Base-by-base conservation (phyloP, 208 protist species). In the Lotmaria passim region DNA sequence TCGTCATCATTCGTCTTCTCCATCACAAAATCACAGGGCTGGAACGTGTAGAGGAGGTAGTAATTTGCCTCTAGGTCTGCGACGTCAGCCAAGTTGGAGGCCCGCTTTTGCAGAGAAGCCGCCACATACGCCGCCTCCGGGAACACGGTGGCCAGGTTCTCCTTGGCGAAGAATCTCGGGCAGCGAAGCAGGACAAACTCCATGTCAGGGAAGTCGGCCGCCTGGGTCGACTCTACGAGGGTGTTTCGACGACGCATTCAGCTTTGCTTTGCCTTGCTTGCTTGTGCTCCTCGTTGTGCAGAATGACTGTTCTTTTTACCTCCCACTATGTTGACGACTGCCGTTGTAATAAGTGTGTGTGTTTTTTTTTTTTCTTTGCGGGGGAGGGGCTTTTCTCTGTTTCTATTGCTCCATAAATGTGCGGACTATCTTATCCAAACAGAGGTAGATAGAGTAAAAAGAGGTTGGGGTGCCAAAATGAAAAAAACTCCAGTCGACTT, bases 31-130 rank as follows among this genome's bases (percentile, higher is more conserved):
- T 70, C 57, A 33, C 59, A 70, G 19, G 73, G 31, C 63, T 87
- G 82, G 50, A 87, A 87, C 41, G 75, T 84, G 59, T 72, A 79
- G 43, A 87, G 61, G 7, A 76, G 50, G 65, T 75, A 87, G 39
- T 73, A 66, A 30, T 46, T 41, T 0, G 56, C 52, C 31, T 57
- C 53, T n/a, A 56, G 60, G 47, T 66, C 47, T 6, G 58, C 41
- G 24, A 26, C 5, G 43, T 41, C 44, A 21, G 48, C 30, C 0
- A n/a, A 12, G 26, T n/a, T 3, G 14, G 55, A 44, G 6, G 34
- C 19, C 2, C 43, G 24, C 19, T 28, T 24, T 15, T 30, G 6
- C 28, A 69, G 21, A n/a, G 17, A 12, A 17, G 31, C 17, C 15
- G 26, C 48, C 3, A 60, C 64, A 8, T 38, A 50, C 15, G 33